These are phyloP conservation scores for Warburgia ugandensis DNA, from an alignment of 164 flowering plant genomes.

Conservation along the genomic window DNA sequence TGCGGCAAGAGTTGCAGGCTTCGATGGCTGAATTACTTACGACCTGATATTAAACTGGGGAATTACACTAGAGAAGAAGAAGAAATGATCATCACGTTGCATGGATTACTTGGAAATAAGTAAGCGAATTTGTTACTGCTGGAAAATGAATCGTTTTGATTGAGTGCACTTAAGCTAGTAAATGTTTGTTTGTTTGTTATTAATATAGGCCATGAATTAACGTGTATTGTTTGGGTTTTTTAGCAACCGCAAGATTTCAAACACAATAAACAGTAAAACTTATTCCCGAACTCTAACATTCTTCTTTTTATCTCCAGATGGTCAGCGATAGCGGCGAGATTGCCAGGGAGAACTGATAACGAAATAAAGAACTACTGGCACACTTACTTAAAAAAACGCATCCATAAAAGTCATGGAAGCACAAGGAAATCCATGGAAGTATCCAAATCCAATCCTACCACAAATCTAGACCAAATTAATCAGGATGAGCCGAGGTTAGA, in stretches of 20 bases:
- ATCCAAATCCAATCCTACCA: too few relatives aligned
- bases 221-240: neutral
- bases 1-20: conserved; percentile 68
- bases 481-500: too few relatives aligned
- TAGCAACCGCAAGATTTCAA: neutral
- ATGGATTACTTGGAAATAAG: conserved; percentile 49
- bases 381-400: too few relatives aligned
- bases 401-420: too few relatives aligned
- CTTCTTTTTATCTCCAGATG: conserved; percentile 20
- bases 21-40: conserved; percentile 53
- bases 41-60: conserved; percentile 58
- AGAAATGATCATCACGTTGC: conserved; percentile 42
- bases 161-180: neutral
- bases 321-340: conserved; percentile 61
- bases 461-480: too few relatives aligned
- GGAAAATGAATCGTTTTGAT: neutral
- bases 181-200: neutral
- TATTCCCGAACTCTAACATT: neutral
- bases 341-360: too few relatives aligned
- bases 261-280: neutral
- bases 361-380: too few relatives aligned
- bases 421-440: too few relatives aligned
- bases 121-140: conserved; percentile 3
- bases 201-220: neutral
- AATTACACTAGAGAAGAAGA: conserved; percentile 55